Base-by-base conservation (phyloP, 768 basidiomycete genomes). In the Lenzites betulinus region DNA sequence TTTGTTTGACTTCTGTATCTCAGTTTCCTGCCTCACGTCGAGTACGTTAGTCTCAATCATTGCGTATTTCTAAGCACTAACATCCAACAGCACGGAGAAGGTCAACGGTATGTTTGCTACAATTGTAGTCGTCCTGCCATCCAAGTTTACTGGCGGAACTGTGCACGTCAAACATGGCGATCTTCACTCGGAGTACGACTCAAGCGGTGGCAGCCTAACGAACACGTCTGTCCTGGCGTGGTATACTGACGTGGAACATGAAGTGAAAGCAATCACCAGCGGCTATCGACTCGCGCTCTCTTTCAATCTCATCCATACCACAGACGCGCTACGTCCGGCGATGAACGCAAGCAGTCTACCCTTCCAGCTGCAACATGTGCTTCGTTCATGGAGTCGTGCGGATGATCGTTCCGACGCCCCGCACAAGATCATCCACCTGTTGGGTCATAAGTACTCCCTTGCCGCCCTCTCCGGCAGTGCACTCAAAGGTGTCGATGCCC, bases 201-300 rank as follows among this genome's bases (percentile, higher is more conserved):
- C 75, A 4, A 66, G 76, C 2, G 15, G 61, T 1, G 59, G 64
- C 13, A 78, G 78, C n/a, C 51, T 69, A 1, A 51, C 69, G 7
- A 66, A 67, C 3, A 80, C 78, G 0, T 68, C 77, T 0, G 67
- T 79, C 15, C 69, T 83, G 4, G 74, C 82, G 1, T 85, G 82
- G 81, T 82, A 83, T 64, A 82, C 80, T 26, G 82, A 82, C 55
- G 82, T 82, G 50, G 70, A 69, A 47, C 81, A 82, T 66, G 80
- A 81, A 71, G 76, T 83, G 60, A 79, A 79, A 59, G 76, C 78
- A 7, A 70, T 83, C 46, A 79, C 76, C 0, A 75, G 76, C 18
- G 83, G 83, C 4, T 81, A 80, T 58, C 78, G 79, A 1, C 75
- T 84, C 0, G 82, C 81, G 0, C 75, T 84, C 6, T 78, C 81